A percentile compares a stretch with the other conserved stretches of the same genome.
Evolutionary conservation across 2,329 filamentous ascomycete species (phyloP).

Genomic region (Aureobasidium zeae): DNA sequence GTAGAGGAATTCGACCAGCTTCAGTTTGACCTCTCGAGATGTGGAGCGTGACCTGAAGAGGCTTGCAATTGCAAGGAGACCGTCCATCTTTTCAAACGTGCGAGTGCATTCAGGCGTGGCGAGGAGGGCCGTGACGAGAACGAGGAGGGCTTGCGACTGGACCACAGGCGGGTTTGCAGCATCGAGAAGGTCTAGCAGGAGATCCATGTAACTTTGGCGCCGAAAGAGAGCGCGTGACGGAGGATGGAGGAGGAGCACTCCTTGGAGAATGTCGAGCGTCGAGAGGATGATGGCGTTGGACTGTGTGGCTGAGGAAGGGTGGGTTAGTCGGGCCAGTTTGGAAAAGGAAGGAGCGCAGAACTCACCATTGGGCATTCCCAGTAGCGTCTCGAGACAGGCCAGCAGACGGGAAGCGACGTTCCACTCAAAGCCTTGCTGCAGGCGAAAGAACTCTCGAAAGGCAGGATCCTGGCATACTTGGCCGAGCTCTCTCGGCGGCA

Average conservation of each 20-base stretch:
- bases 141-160: conserved; percentile 80
- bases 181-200: conserved; percentile 89
- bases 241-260: conserved; percentile 77
- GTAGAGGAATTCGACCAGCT: conserved; percentile 94
- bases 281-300: conserved; percentile 84
- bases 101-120: conserved; percentile 81
- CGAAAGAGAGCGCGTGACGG: conserved; percentile 80
- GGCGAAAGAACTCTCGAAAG: conserved; percentile 89
- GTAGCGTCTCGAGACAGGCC: conserved; percentile 72
- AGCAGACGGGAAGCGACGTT: conserved; percentile 85
- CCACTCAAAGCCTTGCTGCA: conserved; percentile 97
- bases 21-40: conserved; percentile 80
- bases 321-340: not conserved
- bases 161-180: conserved; percentile 82
- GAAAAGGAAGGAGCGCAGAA: not conserved
- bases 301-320: conserved; percentile 50
- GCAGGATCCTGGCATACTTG: conserved; percentile 74
- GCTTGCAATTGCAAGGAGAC: conserved; percentile 80
- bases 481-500: conserved; percentile 49
- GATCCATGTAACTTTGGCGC: conserved; percentile 90
- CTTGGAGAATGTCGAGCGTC: conserved; percentile 81
- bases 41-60: conserved; percentile 86
- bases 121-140: conserved; percentile 80
- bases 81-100: conserved; percentile 85
- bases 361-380: conserved; percentile 63